Conservation (phyloP, 345 rosid genomes). For the Microthlaspi erraticum region DNA sequence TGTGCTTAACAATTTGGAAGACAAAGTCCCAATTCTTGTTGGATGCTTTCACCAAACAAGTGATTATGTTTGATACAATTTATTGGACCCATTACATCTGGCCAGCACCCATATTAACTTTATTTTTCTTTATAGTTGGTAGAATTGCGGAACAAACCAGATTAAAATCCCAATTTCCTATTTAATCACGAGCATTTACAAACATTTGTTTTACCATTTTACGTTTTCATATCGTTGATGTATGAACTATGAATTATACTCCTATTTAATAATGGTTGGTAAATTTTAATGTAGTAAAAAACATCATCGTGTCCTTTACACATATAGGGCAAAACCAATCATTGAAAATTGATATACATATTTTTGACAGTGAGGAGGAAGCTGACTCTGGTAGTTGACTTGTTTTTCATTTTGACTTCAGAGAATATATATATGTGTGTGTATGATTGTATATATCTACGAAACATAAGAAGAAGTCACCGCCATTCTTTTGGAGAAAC, state of each 20-base stretch:
- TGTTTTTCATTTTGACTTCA: constrained; percentile 1
- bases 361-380: not conserved
- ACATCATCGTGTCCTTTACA: not conserved
- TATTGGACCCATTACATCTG: constrained; percentile 36
- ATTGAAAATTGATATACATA: constrained; percentile 5
- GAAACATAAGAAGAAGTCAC: not conserved
- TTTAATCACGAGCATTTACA: constrained; percentile 2
- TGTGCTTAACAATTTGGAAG: constrained; percentile 22
- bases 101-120: constrained; percentile 30
- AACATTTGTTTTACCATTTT: constrained; percentile 22
- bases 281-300: not conserved
- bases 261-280: not conserved
- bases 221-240: not conserved
- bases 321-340: constrained; percentile 18
- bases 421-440: not conserved
- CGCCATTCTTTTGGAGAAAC: not conserved
- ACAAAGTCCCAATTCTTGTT: constrained; percentile 22
- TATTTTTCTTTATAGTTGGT: constrained; percentile 20
- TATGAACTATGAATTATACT: constrained; percentile 4
- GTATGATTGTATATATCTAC: not conserved
- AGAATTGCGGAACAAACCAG: constrained; percentile 2
- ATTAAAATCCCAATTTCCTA: constrained; percentile 12
- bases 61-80: constrained; percentile 10
- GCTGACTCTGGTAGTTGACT: constrained; percentile 28
- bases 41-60: constrained; percentile 26